Conservation (phyloP, 2,329 filamentous ascomycete genomes). For the Neopestalotiopsis sp. region DNA sequence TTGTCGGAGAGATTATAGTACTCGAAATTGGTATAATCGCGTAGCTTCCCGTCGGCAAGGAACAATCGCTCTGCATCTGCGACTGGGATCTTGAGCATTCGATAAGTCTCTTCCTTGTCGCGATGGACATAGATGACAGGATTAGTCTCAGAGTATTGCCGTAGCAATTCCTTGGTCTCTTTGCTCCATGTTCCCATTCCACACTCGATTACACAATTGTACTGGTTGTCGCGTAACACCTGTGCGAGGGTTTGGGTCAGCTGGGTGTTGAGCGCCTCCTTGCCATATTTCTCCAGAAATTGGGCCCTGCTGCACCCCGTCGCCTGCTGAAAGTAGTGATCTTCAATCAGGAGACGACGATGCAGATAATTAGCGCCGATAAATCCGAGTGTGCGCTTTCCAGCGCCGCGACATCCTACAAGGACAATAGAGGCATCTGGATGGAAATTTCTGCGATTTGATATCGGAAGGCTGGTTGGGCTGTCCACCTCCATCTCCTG, state of each 20-base stretch:
- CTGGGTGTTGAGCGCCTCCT: constrained; percentile 64
- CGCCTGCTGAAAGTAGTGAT: constrained; percentile 68
- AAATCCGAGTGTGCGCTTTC: constrained; percentile 74
- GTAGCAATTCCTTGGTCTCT: constrained; percentile 61
- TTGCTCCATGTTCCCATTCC: constrained; percentile 67
- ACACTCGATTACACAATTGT: constrained; percentile 72
- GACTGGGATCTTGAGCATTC: constrained; percentile 53
- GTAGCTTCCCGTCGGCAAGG: constrained; percentile 58
- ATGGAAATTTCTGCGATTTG: constrained; percentile 52
- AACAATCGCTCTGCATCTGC: constrained; percentile 62
- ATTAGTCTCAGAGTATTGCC: constrained; percentile 65
- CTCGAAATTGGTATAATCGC: constrained; percentile 71
- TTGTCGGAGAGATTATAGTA: constrained; percentile 70
- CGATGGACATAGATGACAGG: constrained; percentile 74
- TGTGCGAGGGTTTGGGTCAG: constrained; percentile 66
- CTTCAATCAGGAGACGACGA: constrained; percentile 70
- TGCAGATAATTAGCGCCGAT: constrained; percentile 73
- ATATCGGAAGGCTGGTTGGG: constrained; percentile 16
- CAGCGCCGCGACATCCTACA: constrained; percentile 72
- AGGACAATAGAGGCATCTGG: constrained; percentile 71
- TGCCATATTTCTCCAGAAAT: constrained; percentile 66
- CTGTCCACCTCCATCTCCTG: neutral
- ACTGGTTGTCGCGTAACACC: constrained; percentile 63
- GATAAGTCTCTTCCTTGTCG: constrained; percentile 65
- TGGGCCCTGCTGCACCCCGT: constrained; percentile 64